These are phyloP conservation scores for Linderniella brevidens DNA, from an alignment of 257 asterid genomes.

Conservation along the genomic window DNA sequence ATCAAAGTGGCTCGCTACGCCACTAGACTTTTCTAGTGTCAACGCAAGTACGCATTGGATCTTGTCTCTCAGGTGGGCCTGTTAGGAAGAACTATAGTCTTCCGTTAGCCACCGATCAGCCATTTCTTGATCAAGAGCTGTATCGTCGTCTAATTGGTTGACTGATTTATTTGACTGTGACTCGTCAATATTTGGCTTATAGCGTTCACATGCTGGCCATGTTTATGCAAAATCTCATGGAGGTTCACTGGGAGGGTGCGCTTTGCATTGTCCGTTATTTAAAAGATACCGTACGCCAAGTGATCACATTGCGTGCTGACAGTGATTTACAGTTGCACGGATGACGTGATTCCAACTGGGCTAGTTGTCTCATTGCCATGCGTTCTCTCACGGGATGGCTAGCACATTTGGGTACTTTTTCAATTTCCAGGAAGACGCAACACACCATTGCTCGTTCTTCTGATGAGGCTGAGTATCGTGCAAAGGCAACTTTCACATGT, in stretches of 20 bases:
- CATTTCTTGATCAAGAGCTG: too few species aligned
- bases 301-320: background rate
- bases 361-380: background rate
- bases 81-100: too few species aligned
- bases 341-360: background rate
- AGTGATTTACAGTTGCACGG: background rate
- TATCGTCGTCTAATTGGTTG: background rate
- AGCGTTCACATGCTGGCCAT: background rate
- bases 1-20: too few species aligned
- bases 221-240: background rate
- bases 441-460: background rate
- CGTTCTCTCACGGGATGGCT: background rate
- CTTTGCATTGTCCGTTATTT: slow-evolving; percentile 1
- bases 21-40: too few species aligned
- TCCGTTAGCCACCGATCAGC: too few species aligned
- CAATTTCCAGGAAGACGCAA: background rate
- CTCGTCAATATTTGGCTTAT: background rate
- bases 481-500: background rate
- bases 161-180: background rate
- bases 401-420: background rate
- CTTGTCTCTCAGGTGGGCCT: too few species aligned
- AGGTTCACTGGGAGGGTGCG: background rate
- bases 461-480: background rate
- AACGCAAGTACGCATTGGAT: too few species aligned
- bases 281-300: background rate